Evolutionary conservation across 441 rosid species (phyloP).

Genomic region (Flueggea neowawraea): DNA sequence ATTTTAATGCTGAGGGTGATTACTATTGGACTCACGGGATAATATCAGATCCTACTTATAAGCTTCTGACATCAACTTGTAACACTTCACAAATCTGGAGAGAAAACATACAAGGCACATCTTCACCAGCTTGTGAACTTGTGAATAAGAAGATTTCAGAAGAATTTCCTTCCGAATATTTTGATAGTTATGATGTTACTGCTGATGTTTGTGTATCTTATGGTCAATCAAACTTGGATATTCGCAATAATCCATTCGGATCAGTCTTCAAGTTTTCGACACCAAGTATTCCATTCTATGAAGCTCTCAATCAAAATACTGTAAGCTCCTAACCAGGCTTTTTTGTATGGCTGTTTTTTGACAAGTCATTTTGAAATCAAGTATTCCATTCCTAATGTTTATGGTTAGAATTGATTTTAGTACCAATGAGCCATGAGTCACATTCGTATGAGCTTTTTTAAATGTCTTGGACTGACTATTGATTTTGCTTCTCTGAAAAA

Average conservation of each 20-base stretch:
- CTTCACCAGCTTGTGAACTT: slow-evolving; percentile 21
- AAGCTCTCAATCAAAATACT: neutral
- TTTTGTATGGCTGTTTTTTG: too few relatives aligned
- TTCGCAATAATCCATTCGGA: neutral
- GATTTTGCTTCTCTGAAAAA: neutral
- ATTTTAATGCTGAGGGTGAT: slow-evolving; percentile 32
- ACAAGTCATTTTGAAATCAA: too few relatives aligned
- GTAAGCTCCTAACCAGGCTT: neutral
- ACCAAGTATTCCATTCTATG: too few relatives aligned
- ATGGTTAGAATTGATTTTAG: too few relatives aligned
- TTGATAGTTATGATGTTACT: slow-evolving; percentile 32
- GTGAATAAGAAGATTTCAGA: slow-evolving; percentile 13
- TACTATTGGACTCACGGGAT: slow-evolving; percentile 43
- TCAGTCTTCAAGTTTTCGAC: neutral
- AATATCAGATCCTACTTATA: slow-evolving; percentile 40
- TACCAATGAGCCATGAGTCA: neutral
- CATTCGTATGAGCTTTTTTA: neutral
- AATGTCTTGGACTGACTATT: neutral
- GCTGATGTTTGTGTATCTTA: slow-evolving; percentile 33
- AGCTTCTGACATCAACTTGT: slow-evolving; percentile 18
- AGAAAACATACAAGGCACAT: neutral
- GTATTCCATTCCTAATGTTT: too few relatives aligned
- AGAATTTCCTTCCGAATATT: slow-evolving; percentile 16
- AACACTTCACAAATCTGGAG: slow-evolving; percentile 34
- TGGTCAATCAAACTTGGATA: slow-evolving; percentile 9